A percentile compares a stretch with the other conserved stretches of the same genome.
phyloP scores from a whole-genome alignment of 2,329 filamentous ascomycete species.

The Aspergillus bombycis region DNA sequence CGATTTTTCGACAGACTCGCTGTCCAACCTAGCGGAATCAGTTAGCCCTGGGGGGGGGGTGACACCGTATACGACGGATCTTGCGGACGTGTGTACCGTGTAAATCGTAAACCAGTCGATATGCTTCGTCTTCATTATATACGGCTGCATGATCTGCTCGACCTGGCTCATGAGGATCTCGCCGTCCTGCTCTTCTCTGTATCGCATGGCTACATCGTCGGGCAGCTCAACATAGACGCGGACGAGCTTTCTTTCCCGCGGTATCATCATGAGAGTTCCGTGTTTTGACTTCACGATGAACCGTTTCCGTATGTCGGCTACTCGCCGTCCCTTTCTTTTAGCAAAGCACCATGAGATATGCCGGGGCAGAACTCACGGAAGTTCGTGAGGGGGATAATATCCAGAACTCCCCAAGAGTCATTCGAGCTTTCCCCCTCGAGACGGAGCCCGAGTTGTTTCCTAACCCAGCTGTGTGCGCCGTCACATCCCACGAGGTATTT shows the following conservation, averaged over 20 bases:
- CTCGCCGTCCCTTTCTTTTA: too few relatives aligned
- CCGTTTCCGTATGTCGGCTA: constrained; percentile 4
- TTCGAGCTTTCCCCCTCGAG: too few relatives aligned
- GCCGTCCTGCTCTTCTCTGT: background rate
- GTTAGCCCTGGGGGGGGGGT: too few relatives aligned
- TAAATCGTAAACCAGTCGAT: constrained; percentile 4
- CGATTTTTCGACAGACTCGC: background rate
- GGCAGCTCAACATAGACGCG: constrained; percentile 3
- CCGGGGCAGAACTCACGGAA: too few relatives aligned
- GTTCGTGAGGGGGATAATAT: too few relatives aligned
- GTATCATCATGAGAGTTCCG: constrained; percentile 1
- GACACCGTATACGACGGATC: too few relatives aligned
- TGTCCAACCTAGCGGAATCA: constrained; percentile 1
- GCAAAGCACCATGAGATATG: too few relatives aligned
- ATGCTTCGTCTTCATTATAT: background rate
- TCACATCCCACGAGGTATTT: too few relatives aligned
- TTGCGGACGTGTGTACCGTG: background rate
- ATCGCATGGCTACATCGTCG: background rate
- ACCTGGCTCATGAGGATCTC: background rate
- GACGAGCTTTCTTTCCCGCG: background rate
- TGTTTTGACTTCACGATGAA: background rate
- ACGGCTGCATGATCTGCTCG: background rate
- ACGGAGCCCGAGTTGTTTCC: too few relatives aligned
- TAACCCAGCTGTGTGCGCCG: too few relatives aligned
- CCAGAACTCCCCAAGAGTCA: too few relatives aligned